These are phyloP conservation scores for Aureobasidium namibiae DNA, from an alignment of 2,329 filamentous ascomycete species.

Conservation along the genomic window DNA sequence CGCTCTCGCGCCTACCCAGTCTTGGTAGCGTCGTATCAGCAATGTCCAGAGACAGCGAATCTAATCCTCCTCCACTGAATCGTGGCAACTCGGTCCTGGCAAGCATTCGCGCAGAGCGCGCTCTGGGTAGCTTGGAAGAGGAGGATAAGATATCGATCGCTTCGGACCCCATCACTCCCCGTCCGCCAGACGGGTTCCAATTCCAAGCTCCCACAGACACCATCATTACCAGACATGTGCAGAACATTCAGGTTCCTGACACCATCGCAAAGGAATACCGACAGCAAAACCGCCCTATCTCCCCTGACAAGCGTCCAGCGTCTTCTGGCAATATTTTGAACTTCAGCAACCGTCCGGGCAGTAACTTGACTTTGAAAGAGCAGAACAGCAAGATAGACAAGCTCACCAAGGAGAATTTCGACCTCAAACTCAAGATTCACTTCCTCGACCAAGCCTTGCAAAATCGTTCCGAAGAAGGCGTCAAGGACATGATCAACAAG, in stretches of 20 bases:
- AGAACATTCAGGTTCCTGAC: conserved; percentile 84
- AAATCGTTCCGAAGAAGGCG: conserved; percentile 87
- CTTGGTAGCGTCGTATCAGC: conserved; percentile 84
- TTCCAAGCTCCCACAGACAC: conserved; percentile 62
- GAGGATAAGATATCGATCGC: conserved; percentile 43
- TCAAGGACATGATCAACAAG: conserved; percentile 96
- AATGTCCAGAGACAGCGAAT: conserved; percentile 46
- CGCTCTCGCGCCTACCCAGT: conserved; percentile 69
- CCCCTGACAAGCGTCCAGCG: conserved; percentile 49
- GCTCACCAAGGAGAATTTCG: conserved; percentile 95
- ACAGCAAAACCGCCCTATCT: conserved; percentile 58
- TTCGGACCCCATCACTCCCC: conserved; percentile 60
- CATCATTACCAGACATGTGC: conserved; percentile 77
- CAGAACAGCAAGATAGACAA: conserved; percentile 96
- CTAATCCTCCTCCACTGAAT: conserved; percentile 20
- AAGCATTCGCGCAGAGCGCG: conserved; percentile 33
- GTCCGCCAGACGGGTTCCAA: conserved; percentile 44
- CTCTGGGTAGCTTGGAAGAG: conserved; percentile 41
- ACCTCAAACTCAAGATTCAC: conserved; percentile 94
- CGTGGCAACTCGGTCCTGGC: conserved; percentile 24
- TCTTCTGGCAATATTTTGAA: conserved; percentile 25
- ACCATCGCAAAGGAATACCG: conserved; percentile 81
- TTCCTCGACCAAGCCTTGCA: conserved; percentile 90
- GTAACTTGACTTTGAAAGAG: conserved; percentile 76
- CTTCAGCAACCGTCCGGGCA: conserved; percentile 21